Conservation (phyloP, 2,329 filamentous ascomycete species). For the Venturia nashicola region DNA sequence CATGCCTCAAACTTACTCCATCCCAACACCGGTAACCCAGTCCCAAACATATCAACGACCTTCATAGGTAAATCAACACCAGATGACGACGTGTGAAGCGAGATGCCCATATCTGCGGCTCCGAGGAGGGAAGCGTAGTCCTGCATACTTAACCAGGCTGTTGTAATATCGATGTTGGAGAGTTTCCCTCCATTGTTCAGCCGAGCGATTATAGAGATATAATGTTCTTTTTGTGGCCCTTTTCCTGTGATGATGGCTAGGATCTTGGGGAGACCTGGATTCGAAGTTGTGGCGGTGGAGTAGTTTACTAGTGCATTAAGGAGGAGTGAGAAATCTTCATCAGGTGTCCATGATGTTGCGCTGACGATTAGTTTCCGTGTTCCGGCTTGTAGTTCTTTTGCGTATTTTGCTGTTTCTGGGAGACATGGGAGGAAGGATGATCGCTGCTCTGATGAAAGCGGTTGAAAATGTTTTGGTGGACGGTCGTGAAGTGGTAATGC, state of each 20-base stretch:
- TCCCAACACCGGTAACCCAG: constrained; percentile 78
- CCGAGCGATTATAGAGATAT: constrained; percentile 51
- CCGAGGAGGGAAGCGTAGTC: constrained; percentile 80
- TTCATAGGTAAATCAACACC: constrained; percentile 98
- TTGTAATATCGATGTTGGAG: constrained; percentile 57
- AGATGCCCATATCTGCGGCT: constrained; percentile 79
- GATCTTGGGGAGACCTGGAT: constrained; percentile 47
- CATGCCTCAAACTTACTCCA: constrained; percentile 83
- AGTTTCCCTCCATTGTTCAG: constrained; percentile 53
- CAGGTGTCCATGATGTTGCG: constrained; percentile 93
- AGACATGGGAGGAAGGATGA: constrained; percentile 51
- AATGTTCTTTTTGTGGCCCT: constrained; percentile 70
- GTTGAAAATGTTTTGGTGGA: constrained; percentile 71
- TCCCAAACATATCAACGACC: constrained; percentile 97
- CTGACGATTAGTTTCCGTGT: constrained; percentile 65
- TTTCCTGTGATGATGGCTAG: constrained; percentile 90
- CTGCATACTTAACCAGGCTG: constrained; percentile 71
- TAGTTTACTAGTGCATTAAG: constrained; percentile 72
- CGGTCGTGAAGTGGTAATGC: constrained; percentile 71
- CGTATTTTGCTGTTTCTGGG: constrained; percentile 49
- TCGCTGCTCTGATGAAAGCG: constrained; percentile 42
- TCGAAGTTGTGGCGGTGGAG: constrained; percentile 39
- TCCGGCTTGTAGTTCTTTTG: constrained; percentile 45
- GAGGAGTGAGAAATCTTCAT: constrained; percentile 86
- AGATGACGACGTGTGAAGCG: constrained; percentile 83